These are phyloP conservation scores for Akanthomyces muscarius DNA, from an alignment of 2,329 filamentous ascomycete species.

Conservation along the genomic window DNA sequence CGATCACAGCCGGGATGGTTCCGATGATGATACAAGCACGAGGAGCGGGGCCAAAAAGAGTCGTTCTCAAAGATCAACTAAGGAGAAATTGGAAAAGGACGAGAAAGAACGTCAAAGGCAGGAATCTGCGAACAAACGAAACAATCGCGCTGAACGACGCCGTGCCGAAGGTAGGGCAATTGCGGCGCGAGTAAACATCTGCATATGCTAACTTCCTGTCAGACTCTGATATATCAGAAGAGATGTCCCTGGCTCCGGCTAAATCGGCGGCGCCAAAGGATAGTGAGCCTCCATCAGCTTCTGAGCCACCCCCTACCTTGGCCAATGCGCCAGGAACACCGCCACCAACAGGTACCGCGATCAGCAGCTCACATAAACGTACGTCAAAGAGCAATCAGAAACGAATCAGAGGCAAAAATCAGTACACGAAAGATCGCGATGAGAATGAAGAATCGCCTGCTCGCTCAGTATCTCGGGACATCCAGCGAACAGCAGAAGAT, in stretches of 20 bases:
- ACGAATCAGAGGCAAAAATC: constrained; percentile 70
- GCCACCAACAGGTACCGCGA: constrained; percentile 41
- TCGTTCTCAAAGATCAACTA: constrained; percentile 56
- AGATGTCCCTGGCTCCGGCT: constrained; percentile 50
- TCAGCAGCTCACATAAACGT: constrained; percentile 53
- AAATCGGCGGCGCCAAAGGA: constrained; percentile 29
- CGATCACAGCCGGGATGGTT: constrained; percentile 55
- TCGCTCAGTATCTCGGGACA: constrained; percentile 51
- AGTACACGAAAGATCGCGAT: constrained; percentile 76
- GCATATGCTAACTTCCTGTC: constrained; percentile 18
- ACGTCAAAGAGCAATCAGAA: constrained; percentile 58
- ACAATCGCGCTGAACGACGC: constrained; percentile 75
- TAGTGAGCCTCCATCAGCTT: constrained; percentile 27
- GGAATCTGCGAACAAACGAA: constrained; percentile 75
- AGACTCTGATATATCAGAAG: constrained; percentile 72
- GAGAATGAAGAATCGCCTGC: constrained; percentile 54
- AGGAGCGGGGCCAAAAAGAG: constrained; percentile 57
- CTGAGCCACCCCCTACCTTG: constrained; percentile 29
- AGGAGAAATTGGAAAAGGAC: constrained; percentile 63
- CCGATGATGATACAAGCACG: constrained; percentile 62
- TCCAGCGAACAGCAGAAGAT: constrained; percentile 35
- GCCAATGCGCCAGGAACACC: constrained; percentile 36
- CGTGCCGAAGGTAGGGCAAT: constrained; percentile 67
- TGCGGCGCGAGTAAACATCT: background rate
- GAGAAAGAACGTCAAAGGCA: constrained; percentile 70